Percentiles rank a stretch among this genome's conserved stretches.
Conservation (phyloP, 179 eudicot genomes). For the Monotropa hypopitys region DNA sequence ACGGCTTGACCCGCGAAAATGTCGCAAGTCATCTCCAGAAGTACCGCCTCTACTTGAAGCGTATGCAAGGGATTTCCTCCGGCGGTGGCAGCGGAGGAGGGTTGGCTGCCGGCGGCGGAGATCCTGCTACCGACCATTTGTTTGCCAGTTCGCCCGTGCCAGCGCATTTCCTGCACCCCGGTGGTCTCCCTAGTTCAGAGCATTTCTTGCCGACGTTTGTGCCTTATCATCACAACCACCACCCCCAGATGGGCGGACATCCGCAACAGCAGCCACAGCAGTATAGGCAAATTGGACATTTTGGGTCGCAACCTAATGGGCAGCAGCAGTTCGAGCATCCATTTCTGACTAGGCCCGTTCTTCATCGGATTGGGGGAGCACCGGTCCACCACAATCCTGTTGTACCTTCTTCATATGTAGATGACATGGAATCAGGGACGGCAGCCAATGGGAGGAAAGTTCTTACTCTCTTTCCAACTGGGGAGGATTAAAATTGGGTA, state of each 20-base stretch:
- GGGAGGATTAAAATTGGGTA: conserved; percentile 48
- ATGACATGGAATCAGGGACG: conserved; percentile 59
- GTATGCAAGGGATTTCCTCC: conserved; percentile 47
- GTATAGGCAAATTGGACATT: conserved; percentile 54
- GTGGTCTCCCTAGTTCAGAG: conserved; percentile 31
- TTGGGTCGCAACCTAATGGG: conserved; percentile 41
- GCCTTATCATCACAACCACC: conserved; percentile 68
- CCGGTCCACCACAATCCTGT: conserved; percentile 15
- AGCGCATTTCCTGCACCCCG: conserved; percentile 26
- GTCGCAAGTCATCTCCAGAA: conserved; percentile 64
- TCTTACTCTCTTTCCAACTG: conserved; percentile 77
- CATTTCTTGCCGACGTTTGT: conserved; percentile 46
- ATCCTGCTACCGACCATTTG: conserved; percentile 63
- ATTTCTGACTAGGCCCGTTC: conserved; percentile 47
- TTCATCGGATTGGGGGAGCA: conserved; percentile 26
- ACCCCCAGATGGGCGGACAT: conserved; percentile 32
- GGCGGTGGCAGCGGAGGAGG: conserved; percentile 20
- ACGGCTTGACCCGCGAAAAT: conserved; percentile 58
- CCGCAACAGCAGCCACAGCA: conserved; percentile 26
- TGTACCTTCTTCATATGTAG: conserved; percentile 29
- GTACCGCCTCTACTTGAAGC: conserved; percentile 44
- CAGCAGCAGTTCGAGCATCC: conserved; percentile 40
- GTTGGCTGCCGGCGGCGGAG: conserved; percentile 17
- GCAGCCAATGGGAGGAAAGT: conserved; percentile 51
- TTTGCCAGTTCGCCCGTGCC: conserved; percentile 83